phyloP scores from a whole-genome alignment of 805 yeast genomes.

The Wickerhamomyces queroliae region DNA sequence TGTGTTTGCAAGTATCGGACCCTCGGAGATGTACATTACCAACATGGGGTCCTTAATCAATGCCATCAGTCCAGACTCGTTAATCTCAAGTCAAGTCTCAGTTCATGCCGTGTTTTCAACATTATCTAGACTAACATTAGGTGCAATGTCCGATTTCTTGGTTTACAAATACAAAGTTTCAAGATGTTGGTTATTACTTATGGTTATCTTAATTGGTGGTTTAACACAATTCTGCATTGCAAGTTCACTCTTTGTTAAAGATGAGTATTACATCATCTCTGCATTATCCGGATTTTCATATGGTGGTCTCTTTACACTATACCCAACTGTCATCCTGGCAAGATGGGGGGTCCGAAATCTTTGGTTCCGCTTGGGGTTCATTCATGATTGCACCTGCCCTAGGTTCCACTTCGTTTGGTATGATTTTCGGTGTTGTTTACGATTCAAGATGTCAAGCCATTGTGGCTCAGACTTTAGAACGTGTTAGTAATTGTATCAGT shows the following conservation, averaged over 20 bases:
- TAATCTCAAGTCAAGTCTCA: constrained; percentile 46
- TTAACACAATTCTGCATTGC: constrained; percentile 29
- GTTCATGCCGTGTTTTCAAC: constrained; percentile 67
- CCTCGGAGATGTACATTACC: constrained; percentile 78
- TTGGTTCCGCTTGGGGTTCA: constrained; percentile 92
- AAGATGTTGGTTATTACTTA: constrained; percentile 26
- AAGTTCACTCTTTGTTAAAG: constrained; percentile 13
- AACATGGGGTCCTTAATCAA: constrained; percentile 71
- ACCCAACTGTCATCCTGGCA: constrained; percentile 77
- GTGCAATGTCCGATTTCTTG: constrained; percentile 61
- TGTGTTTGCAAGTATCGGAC: constrained; percentile 69
- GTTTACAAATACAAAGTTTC: constrained; percentile 22
- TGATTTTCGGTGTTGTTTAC: constrained; percentile 59
- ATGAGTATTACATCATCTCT: constrained; percentile 28
- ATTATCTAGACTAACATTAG: constrained; percentile 56
- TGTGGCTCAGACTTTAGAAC: neutral
- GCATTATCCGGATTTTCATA: constrained; percentile 62
- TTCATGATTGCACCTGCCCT: constrained; percentile 86
- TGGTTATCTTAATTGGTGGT: constrained; percentile 28
- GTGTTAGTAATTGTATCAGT: constrained; percentile 4
- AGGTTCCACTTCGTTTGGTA: constrained; percentile 65
- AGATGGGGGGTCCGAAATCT: constrained; percentile 84
- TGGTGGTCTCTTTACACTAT: constrained; percentile 81
- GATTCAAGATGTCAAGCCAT: constrained; percentile 32
- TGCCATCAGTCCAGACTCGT: constrained; percentile 14